Base-by-base conservation (phyloP, 2,329 filamentous ascomycete species). In the Colletotrichum sidae region DNA sequence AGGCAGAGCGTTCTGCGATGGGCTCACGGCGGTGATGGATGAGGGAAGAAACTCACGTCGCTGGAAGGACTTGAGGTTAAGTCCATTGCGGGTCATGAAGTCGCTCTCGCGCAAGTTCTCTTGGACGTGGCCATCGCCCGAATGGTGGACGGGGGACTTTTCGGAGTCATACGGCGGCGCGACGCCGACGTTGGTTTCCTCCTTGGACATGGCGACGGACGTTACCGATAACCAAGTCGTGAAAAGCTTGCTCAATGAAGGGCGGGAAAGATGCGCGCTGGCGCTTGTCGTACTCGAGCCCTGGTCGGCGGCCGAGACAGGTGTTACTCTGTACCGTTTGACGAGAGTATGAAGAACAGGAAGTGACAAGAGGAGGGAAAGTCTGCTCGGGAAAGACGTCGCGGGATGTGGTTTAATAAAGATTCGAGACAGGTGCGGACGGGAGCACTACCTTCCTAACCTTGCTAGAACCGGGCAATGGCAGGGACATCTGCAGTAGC, bases 21-120 rank as follows among this genome's bases (percentile, higher is more conserved):
- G 25, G 4, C 25, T 4, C 25, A 37, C 39, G 25, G 13, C 9
- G 44, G 13, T 35, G 8, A 25, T 8, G 2, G 7, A 6, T 8
- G 8, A 25, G 35, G 41, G 15, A 8, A 1, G 10, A 10, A 52
- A 78, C 65, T 75, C 65, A 59, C 73, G 73, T 64, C 71, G 73
- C 71, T 75, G 75, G 76, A 80, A 80, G 34, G 78, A 80, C 39
- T 78, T 72, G 12, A 73, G 42, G 70, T 74, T 79, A 50, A 80
- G 65, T 59, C 78, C 78, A 59, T 76, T 78, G 59, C 78, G 74
- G 41, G 78, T 80, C 70, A 72, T 69, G 67, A 75, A 79, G 65
- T 73, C 68, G 55, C 75, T 74, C 13, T 77, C 71, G 47, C 72
- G 73, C 56, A 71, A 70, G 41, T 59, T 61, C 13, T 66, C 60